Percentiles rank a stretch among this genome's conserved stretches.
Conservation (phyloP, 768 basidiomycete genomes). For the Auriculariales sp. region DNA sequence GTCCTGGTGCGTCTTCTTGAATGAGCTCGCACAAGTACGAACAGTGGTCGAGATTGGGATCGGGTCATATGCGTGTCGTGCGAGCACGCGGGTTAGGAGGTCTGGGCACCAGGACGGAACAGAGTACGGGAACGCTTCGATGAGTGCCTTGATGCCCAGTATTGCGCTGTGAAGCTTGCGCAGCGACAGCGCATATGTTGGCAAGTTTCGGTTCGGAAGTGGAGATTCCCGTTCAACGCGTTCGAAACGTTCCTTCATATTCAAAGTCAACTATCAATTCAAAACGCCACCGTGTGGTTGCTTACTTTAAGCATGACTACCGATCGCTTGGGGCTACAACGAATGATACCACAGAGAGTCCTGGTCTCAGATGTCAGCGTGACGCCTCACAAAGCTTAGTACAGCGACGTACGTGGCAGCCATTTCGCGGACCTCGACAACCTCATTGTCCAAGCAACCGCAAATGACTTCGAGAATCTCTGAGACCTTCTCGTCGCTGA, state of each 20-base stretch:
- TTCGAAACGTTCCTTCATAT: slow-evolving; percentile 56
- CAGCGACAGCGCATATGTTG: slow-evolving; percentile 49
- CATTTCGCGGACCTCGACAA: slow-evolving; percentile 22
- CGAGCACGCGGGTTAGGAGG: slow-evolving; percentile 61
- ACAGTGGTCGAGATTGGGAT: slow-evolving; percentile 78
- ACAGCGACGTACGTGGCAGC: slow-evolving; percentile 14
- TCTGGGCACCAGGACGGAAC: slow-evolving; percentile 91
- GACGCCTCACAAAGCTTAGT: too few relatives aligned
- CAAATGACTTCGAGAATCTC: slow-evolving; percentile 77
- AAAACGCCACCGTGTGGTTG: background rate
- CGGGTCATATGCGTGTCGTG: slow-evolving; percentile 81
- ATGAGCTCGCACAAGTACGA: slow-evolving; percentile 62
- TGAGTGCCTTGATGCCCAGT: slow-evolving; percentile 82
- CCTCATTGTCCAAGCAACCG: slow-evolving; percentile 46
- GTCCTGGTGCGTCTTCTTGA: slow-evolving; percentile 74
- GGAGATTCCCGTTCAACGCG: slow-evolving; percentile 53
- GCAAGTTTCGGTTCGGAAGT: slow-evolving; percentile 50
- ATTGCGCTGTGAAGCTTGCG: slow-evolving; percentile 82
- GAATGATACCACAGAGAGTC: slow-evolving; percentile 23
- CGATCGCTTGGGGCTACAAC: slow-evolving; percentile 24
- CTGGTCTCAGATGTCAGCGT: slow-evolving; percentile 10
- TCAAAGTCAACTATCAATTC: background rate
- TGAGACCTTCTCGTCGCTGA: slow-evolving; percentile 59
- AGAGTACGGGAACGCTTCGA: slow-evolving; percentile 92
- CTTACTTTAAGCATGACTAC: slow-evolving; percentile 24